phyloP scores from a whole-genome alignment of 2,329 filamentous ascomycete genomes.

The Passalora sequoiae region DNA sequence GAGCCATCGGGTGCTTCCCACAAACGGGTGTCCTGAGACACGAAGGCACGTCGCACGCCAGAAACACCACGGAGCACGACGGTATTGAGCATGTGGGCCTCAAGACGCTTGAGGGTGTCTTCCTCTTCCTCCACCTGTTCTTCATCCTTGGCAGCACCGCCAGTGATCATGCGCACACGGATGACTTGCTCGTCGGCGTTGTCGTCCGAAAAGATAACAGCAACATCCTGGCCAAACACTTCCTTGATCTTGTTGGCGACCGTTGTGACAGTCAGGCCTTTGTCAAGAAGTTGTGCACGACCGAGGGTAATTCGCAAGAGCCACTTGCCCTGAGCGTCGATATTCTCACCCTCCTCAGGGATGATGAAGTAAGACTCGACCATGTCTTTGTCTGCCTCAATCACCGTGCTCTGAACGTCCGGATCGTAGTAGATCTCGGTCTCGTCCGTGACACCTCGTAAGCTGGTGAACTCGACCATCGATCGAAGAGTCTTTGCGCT shows the following conservation, averaged over 20 bases:
- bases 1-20: constrained; percentile 65
- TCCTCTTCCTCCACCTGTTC: constrained; percentile 69
- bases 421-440: constrained; percentile 98
- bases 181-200: constrained; percentile 95
- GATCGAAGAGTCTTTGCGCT: constrained; percentile 81
- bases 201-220: constrained; percentile 95
- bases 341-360: constrained; percentile 61
- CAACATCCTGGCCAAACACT: constrained; percentile 76
- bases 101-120: constrained; percentile 88
- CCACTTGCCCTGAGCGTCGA: constrained; percentile 77
- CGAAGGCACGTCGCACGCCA: constrained; percentile 85
- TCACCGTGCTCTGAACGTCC: constrained; percentile 76
- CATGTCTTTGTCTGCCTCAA: constrained; percentile 84
- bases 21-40: constrained; percentile 72
- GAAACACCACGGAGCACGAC: constrained; percentile 85
- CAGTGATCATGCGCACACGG: constrained; percentile 60
- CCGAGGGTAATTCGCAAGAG: constrained; percentile 88
- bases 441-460: constrained; percentile 82
- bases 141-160: constrained; percentile 49
- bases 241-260: constrained; percentile 86
- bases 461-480: constrained; percentile 86
- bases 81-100: constrained; percentile 85
- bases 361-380: constrained; percentile 96
- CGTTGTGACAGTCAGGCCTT: constrained; percentile 83
- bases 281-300: constrained; percentile 91